Base-by-base conservation (phyloP, 106 monocot genomes). In the Dendrobium catenatum region DNA sequence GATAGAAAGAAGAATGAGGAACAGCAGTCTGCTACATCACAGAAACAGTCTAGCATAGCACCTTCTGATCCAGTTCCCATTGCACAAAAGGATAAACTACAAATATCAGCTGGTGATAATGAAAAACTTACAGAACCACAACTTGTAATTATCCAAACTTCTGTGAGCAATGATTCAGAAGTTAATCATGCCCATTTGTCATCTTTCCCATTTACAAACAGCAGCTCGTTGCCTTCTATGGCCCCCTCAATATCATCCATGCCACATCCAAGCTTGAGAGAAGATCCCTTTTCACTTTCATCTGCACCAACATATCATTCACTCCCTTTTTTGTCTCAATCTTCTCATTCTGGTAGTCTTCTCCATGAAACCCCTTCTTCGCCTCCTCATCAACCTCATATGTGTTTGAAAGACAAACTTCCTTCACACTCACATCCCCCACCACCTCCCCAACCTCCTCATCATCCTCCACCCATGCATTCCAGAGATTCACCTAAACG, bases 141-240 rank as follows among this genome's bases (percentile, higher is more conserved):
- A 27, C 66, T 64, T 33, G 33, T 72, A 33, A 44, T 70, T 82
- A 55, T 73, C 77, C 80, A 82, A 82, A 83, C 75, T 4, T 70
- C 86, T 77, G 40, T 72, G 42, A 85, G 73, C 46, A 73, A 84
- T 61, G 46, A 75, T 46, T 84, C 89, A 80, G 78, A 82, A 87
- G 82, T 81, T 75, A 55, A 47, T 75, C 78, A 75, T 78, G 48
- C 80, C 26, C 73, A 87, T 70, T 61, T 22, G 4, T 37, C 76
- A 4, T 51, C 1, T 51, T 51, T 48, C 0, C 87, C 77, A 77
- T 80, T 11, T 7, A 48, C 48, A 11, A 48, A 48, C 48, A 48
- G 11, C 11, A 11, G 11, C 48, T 48, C 48, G 48, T 11, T 48
- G 48, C 7, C 77, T 24, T 59, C 82, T 75, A 9, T 20, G 29